Conservation (phyloP, 2,329 filamentous ascomycete genomes). For the Claviceps citrina region DNA sequence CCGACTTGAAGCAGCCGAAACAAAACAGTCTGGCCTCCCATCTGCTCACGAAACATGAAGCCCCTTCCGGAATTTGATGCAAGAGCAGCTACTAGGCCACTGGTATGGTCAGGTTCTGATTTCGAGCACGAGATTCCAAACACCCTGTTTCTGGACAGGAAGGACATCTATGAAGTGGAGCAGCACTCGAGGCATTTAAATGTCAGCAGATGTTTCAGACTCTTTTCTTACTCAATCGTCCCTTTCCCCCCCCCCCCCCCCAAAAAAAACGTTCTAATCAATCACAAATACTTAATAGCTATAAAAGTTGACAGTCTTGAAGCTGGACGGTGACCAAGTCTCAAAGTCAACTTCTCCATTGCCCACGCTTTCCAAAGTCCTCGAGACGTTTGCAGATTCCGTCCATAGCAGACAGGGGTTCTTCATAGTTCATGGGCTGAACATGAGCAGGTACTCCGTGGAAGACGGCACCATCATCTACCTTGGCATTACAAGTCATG, state of each 20-base stretch:
- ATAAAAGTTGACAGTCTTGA: constrained; percentile 11
- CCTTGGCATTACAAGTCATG: constrained; percentile 39
- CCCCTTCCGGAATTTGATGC: background rate
- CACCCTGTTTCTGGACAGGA: constrained; percentile 8
- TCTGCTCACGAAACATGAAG: background rate
- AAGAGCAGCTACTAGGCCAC: constrained; percentile 8
- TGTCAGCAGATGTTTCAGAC: background rate
- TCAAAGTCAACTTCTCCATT: constrained; percentile 25
- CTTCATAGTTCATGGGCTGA: constrained; percentile 38
- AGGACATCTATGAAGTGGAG: background rate
- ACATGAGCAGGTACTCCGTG: constrained; percentile 28
- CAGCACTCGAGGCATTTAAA: background rate
- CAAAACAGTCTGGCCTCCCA: background rate
- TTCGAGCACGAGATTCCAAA: constrained; percentile 8
- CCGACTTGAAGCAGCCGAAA: background rate
- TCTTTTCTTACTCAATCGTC: background rate
- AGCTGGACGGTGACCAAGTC: constrained; percentile 23
- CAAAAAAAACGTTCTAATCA: background rate
- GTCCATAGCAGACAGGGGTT: constrained; percentile 33
- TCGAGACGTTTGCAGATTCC: constrained; percentile 19
- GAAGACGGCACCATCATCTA: constrained; percentile 42
- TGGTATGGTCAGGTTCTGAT: constrained; percentile 13
- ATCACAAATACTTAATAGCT: background rate
- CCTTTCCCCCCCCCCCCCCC: background rate
- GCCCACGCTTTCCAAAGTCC: constrained; percentile 19